Evolutionary conservation across 495 filamentous ascomycete genomes (phyloP).

Genomic region (Cercophora sp.): DNA sequence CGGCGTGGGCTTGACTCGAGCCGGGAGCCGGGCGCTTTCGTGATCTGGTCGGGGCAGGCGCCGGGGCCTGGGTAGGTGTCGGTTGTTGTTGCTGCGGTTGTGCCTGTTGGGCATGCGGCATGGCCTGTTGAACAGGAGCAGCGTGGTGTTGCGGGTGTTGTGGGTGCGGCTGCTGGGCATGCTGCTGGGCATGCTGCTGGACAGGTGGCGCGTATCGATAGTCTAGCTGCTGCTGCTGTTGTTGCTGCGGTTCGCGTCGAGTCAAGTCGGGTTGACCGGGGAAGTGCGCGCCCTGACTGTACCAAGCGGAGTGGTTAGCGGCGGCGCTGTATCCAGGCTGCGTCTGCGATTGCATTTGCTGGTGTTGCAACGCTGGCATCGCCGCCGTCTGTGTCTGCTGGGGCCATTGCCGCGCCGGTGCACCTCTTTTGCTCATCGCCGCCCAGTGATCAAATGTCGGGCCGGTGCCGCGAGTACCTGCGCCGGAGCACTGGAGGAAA

Average conservation of each 20-base stretch:
- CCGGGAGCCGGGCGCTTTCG: conserved; percentile 31
- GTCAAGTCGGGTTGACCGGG: conserved; percentile 41
- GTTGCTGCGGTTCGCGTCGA: conserved; percentile 38
- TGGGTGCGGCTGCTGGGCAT: conserved; percentile 28
- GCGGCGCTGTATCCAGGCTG: conserved; percentile 20
- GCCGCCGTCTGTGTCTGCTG: conserved; percentile 29
- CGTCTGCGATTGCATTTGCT: conserved; percentile 20
- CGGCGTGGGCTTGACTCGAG: conserved; percentile 19
- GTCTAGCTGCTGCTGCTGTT: conserved; percentile 20
- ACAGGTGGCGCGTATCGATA: conserved; percentile 25
- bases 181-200: conserved; percentile 17
- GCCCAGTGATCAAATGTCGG: background rate
- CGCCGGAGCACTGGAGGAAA: too few relatives aligned
- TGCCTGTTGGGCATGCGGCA: conserved; percentile 34
- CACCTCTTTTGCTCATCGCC: conserved; percentile 30
- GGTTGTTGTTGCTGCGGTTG: conserved; percentile 36
- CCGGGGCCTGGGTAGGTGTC: conserved; percentile 39
- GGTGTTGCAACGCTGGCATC: conserved; percentile 31
- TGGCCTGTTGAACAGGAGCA: conserved; percentile 30
- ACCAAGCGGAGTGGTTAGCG: conserved; percentile 32
- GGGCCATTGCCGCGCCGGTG: conserved; percentile 31
- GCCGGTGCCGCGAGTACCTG: too few relatives aligned
- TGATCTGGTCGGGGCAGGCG: conserved; percentile 15
- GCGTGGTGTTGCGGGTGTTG: conserved; percentile 34
- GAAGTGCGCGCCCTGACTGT: conserved; percentile 27